phyloP scores from a whole-genome alignment of 148 eudicot species.

The Hydrangea macrophylla region DNA sequence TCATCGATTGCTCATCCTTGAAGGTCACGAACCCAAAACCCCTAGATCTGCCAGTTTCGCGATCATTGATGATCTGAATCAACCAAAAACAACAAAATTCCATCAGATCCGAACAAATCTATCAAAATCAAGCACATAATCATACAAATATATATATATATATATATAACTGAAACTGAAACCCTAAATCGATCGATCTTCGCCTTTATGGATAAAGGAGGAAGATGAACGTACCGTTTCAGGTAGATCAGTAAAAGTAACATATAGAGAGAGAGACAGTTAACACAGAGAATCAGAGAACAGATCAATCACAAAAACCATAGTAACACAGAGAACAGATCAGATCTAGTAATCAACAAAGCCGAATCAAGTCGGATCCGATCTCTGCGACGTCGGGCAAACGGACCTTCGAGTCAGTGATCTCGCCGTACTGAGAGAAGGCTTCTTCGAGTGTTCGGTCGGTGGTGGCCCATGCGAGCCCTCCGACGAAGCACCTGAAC shows the following conservation, averaged over 20 bases:
- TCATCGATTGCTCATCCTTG: slow-evolving; percentile 5
- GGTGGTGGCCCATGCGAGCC: slow-evolving; percentile 38
- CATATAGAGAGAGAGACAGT: slow-evolving; percentile 14
- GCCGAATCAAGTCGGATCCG: slow-evolving; percentile 39
- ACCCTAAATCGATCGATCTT: slow-evolving; percentile 39
- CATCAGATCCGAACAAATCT: too few species aligned
- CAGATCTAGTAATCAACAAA: slow-evolving; percentile 24
- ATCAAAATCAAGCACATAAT: too few species aligned
- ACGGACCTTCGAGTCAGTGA: slow-evolving; percentile 39
- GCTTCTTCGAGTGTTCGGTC: slow-evolving; percentile 23
- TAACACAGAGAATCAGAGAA: slow-evolving; percentile 33
- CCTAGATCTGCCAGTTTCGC: too few species aligned
- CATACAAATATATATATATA: not conserved
- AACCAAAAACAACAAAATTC: too few species aligned
- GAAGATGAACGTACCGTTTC: slow-evolving; percentile 86
- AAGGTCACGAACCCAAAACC: slow-evolving; percentile 55
- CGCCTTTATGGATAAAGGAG: slow-evolving; percentile 29
- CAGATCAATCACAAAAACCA: slow-evolving; percentile 45
- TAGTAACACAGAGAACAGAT: slow-evolving; percentile 38
- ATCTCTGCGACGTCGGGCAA: slow-evolving; percentile 29
- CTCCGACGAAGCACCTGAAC: slow-evolving; percentile 35
- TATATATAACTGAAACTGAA: not conserved
- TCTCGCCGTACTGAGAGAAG: slow-evolving; percentile 30
- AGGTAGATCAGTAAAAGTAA: slow-evolving; percentile 42
- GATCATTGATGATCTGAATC: too few species aligned